Conservation (phyloP, 768 basidiomycete species). For the Leccinum disarticulatum region DNA sequence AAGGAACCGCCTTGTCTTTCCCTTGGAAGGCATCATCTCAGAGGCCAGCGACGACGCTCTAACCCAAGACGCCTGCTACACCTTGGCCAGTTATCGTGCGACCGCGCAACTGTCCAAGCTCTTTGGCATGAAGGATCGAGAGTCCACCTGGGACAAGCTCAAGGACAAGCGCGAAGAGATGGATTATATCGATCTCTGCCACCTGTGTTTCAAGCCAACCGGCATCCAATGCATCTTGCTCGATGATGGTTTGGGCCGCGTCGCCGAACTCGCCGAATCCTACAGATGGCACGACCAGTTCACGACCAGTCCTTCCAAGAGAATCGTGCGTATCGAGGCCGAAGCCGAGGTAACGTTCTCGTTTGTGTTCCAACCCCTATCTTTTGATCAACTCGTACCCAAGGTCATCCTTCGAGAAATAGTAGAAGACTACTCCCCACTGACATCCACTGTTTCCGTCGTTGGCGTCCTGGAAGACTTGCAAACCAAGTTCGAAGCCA, state of each 20-base stretch:
- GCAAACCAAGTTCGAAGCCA: conserved; percentile 33
- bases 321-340: conserved; percentile 68
- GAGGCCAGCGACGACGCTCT: conserved; percentile 60
- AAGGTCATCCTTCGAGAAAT: conserved; percentile 24
- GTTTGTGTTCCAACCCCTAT: background rate
- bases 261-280: conserved; percentile 45
- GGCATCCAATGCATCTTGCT: conserved; percentile 69
- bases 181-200: conserved; percentile 59
- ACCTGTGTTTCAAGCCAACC: conserved; percentile 49
- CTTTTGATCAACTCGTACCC: background rate
- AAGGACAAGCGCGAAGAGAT: conserved; percentile 44
- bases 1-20: conserved; percentile 42
- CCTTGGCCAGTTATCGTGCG: conserved; percentile 61
- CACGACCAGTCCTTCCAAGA: conserved; percentile 49
- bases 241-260: conserved; percentile 67
- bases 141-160: conserved; percentile 57
- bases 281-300: conserved; percentile 65
- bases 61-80: conserved; percentile 48
- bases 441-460: conserved; percentile 16
- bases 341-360: conserved; percentile 60
- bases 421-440: conserved; percentile 7
- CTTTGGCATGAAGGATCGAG: conserved; percentile 38
- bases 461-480: conserved; percentile 30
- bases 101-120: conserved; percentile 53
- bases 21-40: conserved; percentile 65